Evolutionary conservation across 2,329 filamentous ascomycete species (phyloP), one percentile per base, ranked within the genome.

Genomic region (Hymenoscyphus linearis): DNA sequence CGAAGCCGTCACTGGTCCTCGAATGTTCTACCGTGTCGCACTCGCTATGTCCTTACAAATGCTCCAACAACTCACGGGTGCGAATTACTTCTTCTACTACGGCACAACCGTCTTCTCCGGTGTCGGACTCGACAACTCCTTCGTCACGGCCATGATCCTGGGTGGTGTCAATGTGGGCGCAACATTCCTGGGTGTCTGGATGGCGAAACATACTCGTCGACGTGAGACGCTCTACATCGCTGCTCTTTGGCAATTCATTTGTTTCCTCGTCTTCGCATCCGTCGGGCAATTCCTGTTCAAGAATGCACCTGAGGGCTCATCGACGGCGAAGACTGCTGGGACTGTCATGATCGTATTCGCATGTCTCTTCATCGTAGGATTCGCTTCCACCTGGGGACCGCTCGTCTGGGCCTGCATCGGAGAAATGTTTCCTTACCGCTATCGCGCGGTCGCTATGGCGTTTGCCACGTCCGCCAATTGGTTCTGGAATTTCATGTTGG

Each of bases 311-410:
- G 78, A 80, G 35, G 9, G 67, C 74, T 50, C 68, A 79, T 71
- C 78, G 53, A 80, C 79, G 0, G 73, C 74, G 4, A 70, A 72
- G 37, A 81, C 85, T 82, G 76, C 66, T 72, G 87, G 87, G 12
- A 83, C 85, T 5, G 80, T 86, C 63, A 86, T 91, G 82, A 89
- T 91, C 66, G 84, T 88, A 10, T 84, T 87, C 59, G 85, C 87
- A 2, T 89, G 85, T 74, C 83, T 91, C 77, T 91, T 90, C 74
- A 91, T 91, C 60, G 82, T 85, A 55, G 86, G 83, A 1, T 92
- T 90, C 67, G 88, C 88, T 27, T 73, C 78, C 52, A 89, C 86
- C 2, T 90, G 86, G 86, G 87, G 87, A 13, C 87, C 87, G 0
- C 83, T 89, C 57, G 79, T 85, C 4, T 90, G 87, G 87, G 83